Base-by-base conservation (phyloP, 1,284 basidiomycete species). In the Boletus subluridellus region DNA sequence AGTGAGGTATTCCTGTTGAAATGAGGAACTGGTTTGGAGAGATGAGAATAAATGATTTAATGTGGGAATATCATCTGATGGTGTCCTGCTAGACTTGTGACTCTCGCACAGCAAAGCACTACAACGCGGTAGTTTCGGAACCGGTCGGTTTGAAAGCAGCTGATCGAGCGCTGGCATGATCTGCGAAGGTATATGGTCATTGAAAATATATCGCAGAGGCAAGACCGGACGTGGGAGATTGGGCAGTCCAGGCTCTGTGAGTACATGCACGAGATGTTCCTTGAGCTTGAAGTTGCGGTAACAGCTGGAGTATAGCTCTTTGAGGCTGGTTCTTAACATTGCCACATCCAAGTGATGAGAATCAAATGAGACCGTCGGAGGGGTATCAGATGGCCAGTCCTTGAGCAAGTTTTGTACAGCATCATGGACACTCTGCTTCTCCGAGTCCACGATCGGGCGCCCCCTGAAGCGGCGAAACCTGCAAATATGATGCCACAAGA, bases 161-260 rank as follows among this genome's bases (percentile, higher is more conserved):
- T 54, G 21, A 21, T 47, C 24, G 12, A 65, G 34, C 1, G 39
- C n/a, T n/a, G n/a, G n/a, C n/a, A n/a, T 52, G 10, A 62, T 24
- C 11, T 1, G 8, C 12, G 15, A 37, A 4, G 14, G 37, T 37
- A 12, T 11, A 30, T 3, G 4, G 2, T 28, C 5, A 7, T 50
- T 10, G 10, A 9, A 24, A 9, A 24, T 24, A 24, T 24, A 24
- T 42, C 5, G n/a, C n/a, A 8, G n/a, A 5, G 39, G 1, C 5
- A 9, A 41, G 39, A 11, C 8, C 2, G 10, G 9, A 4, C 2
- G 39, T 41, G 39, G 15, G 9, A 21, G 39, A 11, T 8, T n/a
- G 9, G n/a, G 3, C 10, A 3, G 26, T 26, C 26, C 26, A 26
- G 26, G 26, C 26, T 26, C 26, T 26, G 26, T 9, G 30, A n/a